Evolutionary conservation across 805 yeast species (phyloP), one percentile per base, ranked within the genome.

Genomic region (Kuraishia capsulata): DNA sequence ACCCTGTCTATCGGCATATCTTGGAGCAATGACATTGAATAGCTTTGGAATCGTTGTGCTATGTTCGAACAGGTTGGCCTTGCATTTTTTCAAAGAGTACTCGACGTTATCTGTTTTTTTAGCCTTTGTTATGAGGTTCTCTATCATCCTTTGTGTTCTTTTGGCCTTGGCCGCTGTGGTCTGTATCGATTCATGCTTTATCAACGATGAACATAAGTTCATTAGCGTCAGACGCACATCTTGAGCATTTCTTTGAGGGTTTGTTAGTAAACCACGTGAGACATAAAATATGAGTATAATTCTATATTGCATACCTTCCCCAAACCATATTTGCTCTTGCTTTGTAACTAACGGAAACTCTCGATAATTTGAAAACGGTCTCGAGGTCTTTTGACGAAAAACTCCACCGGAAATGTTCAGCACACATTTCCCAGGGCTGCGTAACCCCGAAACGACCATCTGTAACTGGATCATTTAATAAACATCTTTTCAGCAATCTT

Each of bases 91-190:
- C 6, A 40, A 42, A 5, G 33, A 35, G 2, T 36, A 34, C 19
- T 40, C 42, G 20, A 50, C 36, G 8, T 17, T 11, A 10, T n/a
- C 20, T 3, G 39, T 37, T 13, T 44, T 45, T 54, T 76, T 76
- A 4, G 84, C 76, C 45, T 73, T 66, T 3, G 78, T 71, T 46
- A 84, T 78, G 33, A 81, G 54, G 43, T 71, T 71, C 45, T 84
- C 90, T 2, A 81, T 77, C 30, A 71, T 55, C 25, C 73, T 65
- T 42, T 77, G 81, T 0, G 87, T 73, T 43, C 76, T 77, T 54
- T 77, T 79, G 35, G 90, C 89, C 56, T 81, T 81, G 20, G 85
- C 82, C 44, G 72, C 73, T 1, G 94, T 83, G 1, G 92, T 81
- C 4, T 75, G 69, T 39, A 83, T 74, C 16, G 81, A 68, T 48